A percentile compares a stretch with the other conserved stretches of the same genome.
Conservation (phyloP, 2,329 filamentous ascomycete species). For the Cladosporium cucumerinum region DNA sequence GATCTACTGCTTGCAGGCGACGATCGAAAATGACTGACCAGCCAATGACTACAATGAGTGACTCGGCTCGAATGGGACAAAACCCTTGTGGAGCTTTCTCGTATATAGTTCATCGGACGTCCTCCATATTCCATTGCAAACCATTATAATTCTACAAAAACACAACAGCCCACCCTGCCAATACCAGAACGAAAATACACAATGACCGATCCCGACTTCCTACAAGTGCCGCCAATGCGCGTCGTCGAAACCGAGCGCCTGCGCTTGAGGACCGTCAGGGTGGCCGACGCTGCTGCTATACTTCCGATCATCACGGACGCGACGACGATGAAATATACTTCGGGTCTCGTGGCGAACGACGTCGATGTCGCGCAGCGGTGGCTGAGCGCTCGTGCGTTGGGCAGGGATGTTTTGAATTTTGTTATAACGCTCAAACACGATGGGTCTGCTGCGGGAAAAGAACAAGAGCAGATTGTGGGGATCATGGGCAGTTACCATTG, state of each 20-base stretch:
- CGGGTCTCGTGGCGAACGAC: constrained; percentile 20
- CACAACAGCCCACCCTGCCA: background rate
- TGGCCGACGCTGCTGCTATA: constrained; percentile 51
- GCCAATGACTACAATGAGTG: background rate
- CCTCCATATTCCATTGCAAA: background rate
- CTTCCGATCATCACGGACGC: constrained; percentile 54
- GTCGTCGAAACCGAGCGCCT: constrained; percentile 50
- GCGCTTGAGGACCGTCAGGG: constrained; percentile 50
- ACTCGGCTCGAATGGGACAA: background rate
- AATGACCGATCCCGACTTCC: constrained; percentile 6
- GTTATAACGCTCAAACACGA: constrained; percentile 38
- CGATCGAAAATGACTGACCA: background rate
- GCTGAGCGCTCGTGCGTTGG: constrained; percentile 38
- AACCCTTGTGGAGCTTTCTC: background rate
- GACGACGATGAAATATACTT: constrained; percentile 62
- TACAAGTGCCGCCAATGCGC: constrained; percentile 1
- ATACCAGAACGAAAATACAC: background rate
- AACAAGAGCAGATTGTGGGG: constrained; percentile 40
- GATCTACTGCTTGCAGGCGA: background rate
- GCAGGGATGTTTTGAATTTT: constrained; percentile 53
- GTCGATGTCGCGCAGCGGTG: constrained; percentile 31
- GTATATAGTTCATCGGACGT: background rate
- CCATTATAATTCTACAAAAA: background rate
- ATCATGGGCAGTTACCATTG: constrained; percentile 42
- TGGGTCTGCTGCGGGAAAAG: constrained; percentile 28